Evolutionary conservation across 352 stramenopile species (phyloP), one percentile per base, ranked within the genome.

Genomic region (Phytophthora capsici): DNA sequence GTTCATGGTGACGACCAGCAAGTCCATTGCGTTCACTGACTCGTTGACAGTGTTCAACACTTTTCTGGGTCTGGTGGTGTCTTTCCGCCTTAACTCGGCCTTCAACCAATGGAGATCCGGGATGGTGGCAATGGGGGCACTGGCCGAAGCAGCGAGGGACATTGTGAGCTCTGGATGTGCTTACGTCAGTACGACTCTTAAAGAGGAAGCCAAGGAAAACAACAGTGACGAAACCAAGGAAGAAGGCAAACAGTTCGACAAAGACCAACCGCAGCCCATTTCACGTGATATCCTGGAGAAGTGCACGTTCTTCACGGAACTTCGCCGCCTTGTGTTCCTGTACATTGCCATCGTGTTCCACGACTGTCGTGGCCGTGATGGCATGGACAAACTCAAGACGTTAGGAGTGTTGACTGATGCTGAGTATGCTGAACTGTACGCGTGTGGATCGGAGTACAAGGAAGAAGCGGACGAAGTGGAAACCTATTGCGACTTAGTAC

Each of bases 271-370:
- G 41, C 36, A 56, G 53, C 68, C 67, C 38, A 85, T 90, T 50
- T 69, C 82, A 14, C 66, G 65, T 4, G 79, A 86, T 28, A 70
- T 81, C 1, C 46, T 90, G 9, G 82, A 90, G 57, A 90, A 90
- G 63, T 89, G 79, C 61, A 86, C 79, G 44, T 90, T 92, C 67
- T 87, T 89, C 69, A 84, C 75, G 0, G 84, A 92, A 46, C 50
- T 90, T 19, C 84, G 81, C 8, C 84, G 84, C 0, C 72, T 92
- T 17, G 84, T 92, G 61, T 92, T 90, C 32, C 48, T 92, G 25
- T 90, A 92, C 71, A 89, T 92, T 36, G 79, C 79, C 17, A 92
- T 92, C 59, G 77, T 92, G 26, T 90, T 92, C 60, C 84, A 92
- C 65, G 81, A 89, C 64, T 90, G 75, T 28, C 79, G 84, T n/a